A percentile compares a stretch with the other conserved stretches of the same genome.
phyloP scores from a whole-genome alignment of 1,284 basidiomycete species.

The Xerocomus nothofagi region DNA sequence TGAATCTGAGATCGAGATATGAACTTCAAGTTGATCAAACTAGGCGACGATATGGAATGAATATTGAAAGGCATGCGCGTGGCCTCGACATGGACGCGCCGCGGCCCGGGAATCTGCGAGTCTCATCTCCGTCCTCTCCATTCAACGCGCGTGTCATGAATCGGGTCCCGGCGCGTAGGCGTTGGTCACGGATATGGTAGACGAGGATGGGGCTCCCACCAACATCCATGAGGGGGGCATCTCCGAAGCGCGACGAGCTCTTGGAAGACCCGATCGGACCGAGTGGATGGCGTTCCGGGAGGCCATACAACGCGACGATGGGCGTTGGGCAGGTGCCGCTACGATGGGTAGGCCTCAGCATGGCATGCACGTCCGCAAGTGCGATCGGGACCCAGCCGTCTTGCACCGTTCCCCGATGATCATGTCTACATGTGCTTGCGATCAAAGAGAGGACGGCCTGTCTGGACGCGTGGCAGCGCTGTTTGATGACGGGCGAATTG shows the following conservation, averaged over 20 bases:
- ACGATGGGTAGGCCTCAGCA: slow-evolving; percentile 17
- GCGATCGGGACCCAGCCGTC: slow-evolving; percentile 25
- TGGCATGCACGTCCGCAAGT: slow-evolving; percentile 26
- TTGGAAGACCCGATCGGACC: slow-evolving; percentile 11
- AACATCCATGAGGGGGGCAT: slow-evolving; percentile 20
- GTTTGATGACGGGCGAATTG: slow-evolving; percentile 30
- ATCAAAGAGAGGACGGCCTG: slow-evolving; percentile 22
- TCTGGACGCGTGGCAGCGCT: slow-evolving; percentile 29
- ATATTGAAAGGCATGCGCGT: no score
- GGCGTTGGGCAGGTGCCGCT: slow-evolving; percentile 11
- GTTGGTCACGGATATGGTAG: slow-evolving; percentile 24
- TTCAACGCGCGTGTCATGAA: no score
- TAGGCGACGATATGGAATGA: no score
- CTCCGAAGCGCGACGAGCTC: slow-evolving; percentile 19
- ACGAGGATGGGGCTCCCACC: slow-evolving; percentile 20
- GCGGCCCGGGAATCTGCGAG: no score
- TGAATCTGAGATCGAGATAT: no score
- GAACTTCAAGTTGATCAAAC: no score
- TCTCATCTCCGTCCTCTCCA: no score
- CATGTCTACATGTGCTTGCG: slow-evolving; percentile 19
- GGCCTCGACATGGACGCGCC: no score
- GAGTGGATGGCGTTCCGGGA: slow-evolving; percentile 11
- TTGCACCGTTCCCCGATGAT: slow-evolving; percentile 22
- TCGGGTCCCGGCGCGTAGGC: slow-evolving; percentile 20
- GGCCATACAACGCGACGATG: slow-evolving; percentile 24